Evolutionary conservation across 805 yeast genomes (phyloP), one percentile per base, ranked within the genome.

Genomic region (Lachancea sp.): DNA sequence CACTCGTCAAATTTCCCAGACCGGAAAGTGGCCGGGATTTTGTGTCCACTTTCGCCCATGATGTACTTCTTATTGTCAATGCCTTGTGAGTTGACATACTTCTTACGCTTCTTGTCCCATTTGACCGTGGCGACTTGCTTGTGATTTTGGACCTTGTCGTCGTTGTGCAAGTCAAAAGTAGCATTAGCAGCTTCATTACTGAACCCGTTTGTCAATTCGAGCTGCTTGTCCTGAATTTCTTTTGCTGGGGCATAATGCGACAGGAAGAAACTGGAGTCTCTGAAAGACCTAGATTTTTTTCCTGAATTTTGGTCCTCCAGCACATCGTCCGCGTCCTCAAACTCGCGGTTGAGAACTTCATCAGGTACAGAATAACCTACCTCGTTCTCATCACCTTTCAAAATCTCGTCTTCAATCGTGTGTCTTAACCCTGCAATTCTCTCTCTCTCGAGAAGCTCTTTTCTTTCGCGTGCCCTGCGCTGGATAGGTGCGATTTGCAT

Each of bases 101-200:
- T 87, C 55, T 94, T 92, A 63, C 84, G 82, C 74, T 87, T 86
- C 63, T 76, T 84, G 65, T 90, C 97, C 98, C 98, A 90, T 58
- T 77, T 74, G 72, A 83, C 80, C 17, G 80, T 78, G 43, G 72
- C 71, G 3, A 72, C 68, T 57, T 82, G 89, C 45, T 72, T 78
- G 60, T 82, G 80, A 36, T 66, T 75, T 55, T 75, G 80, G 32
- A 78, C 72, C 51, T 80, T 83, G 46, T 74, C 78, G 46, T 88
- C 95, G 52, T 84, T 88, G 43, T 73, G 80, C 51, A 92, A 68
- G 56, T 89, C 96, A 63, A 88, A 90, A 0, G 95, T 72, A 1
- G 96, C 97, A 22, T 70, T 69, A n/a, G 78, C 74, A 1, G 96
- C 97, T 36, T 80, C 94, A 44, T 79, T 83, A 16, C 83, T 81